Evolutionary conservation across 345 rosid species (phyloP).

Genomic region (Citrus unshiu): DNA sequence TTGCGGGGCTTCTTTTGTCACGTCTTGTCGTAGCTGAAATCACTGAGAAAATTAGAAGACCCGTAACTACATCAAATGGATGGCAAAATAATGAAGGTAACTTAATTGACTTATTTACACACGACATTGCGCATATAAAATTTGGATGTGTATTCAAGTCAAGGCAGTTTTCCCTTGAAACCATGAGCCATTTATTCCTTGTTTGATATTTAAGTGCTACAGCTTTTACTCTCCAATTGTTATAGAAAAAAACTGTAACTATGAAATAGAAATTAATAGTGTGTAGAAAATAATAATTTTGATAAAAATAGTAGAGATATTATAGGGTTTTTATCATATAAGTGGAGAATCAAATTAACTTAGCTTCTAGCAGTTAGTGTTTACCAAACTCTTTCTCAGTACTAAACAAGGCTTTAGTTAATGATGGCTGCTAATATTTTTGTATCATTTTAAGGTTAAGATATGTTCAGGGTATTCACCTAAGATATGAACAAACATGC

Average conservation of each 20-base stretch:
- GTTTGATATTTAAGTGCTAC: too few species aligned
- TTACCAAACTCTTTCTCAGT: too few species aligned
- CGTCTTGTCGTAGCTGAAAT: conserved; percentile 54
- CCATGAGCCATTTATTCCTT: too few species aligned
- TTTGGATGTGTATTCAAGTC: neutral
- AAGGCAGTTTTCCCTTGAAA: neutral
- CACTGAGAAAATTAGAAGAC: conserved; percentile 27
- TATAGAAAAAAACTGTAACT: too few species aligned
- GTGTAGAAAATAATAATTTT: too few species aligned
- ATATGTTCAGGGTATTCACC: neutral
- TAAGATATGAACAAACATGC: neutral
- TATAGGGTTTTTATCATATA: too few species aligned
- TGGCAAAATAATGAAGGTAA: conserved; percentile 50
- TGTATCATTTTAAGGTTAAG: neutral
- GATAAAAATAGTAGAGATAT: too few species aligned
- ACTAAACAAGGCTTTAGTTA: too few species aligned
- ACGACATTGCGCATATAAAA: neutral
- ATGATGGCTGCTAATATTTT: neutral
- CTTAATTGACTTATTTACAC: neutral
- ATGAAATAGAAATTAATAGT: too few species aligned
- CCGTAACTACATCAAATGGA: conserved; percentile 3
- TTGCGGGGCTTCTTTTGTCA: conserved; percentile 77
- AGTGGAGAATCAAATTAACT: too few species aligned
- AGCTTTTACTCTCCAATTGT: too few species aligned
- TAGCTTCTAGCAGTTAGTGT: too few species aligned